These are phyloP conservation scores for Rosa persica DNA, from an alignment of 306 rosid genomes.

Conservation along the genomic window DNA sequence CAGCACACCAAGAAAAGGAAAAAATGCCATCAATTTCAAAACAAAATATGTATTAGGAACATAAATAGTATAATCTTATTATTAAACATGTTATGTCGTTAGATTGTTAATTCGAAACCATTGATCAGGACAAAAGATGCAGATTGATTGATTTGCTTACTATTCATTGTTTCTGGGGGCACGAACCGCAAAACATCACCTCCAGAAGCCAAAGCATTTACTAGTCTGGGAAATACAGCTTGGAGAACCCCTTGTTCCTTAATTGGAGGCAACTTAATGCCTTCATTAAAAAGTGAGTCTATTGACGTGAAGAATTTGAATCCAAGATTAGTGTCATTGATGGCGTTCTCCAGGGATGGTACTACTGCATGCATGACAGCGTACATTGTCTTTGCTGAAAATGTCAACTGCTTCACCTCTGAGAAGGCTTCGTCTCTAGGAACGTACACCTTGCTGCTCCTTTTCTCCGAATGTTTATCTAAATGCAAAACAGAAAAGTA, in stretches of 20 bases:
- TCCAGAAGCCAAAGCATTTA: constrained; percentile 30
- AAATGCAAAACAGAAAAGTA: background rate
- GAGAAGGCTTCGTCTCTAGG: constrained; percentile 76
- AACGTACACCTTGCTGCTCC: constrained; percentile 44
- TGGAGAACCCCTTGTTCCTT: constrained; percentile 19
- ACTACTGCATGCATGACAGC: constrained; percentile 48
- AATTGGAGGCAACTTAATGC: constrained; percentile 44
- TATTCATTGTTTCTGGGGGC: constrained; percentile 50
- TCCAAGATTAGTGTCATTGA: constrained; percentile 30
- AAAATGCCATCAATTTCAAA: background rate
- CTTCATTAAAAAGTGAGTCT: constrained; percentile 53
- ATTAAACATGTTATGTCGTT: background rate
- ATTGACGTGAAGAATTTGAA: constrained; percentile 57
- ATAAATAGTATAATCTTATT: background rate
- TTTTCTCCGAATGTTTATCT: constrained; percentile 36
- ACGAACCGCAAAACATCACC: constrained; percentile 49
- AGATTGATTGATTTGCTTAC: constrained; percentile 28
- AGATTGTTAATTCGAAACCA: background rate
- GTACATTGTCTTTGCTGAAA: constrained; percentile 31
- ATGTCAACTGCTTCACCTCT: constrained; percentile 45
- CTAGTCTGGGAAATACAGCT: constrained; percentile 40
- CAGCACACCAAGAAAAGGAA: background rate
- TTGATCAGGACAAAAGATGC: background rate
- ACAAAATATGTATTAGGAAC: background rate
- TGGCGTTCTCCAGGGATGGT: constrained; percentile 32